A percentile compares a stretch with the other conserved stretches of the same genome.
Evolutionary conservation across 768 basidiomycete species (phyloP).

Genomic region (Suillus tomentosus): DNA sequence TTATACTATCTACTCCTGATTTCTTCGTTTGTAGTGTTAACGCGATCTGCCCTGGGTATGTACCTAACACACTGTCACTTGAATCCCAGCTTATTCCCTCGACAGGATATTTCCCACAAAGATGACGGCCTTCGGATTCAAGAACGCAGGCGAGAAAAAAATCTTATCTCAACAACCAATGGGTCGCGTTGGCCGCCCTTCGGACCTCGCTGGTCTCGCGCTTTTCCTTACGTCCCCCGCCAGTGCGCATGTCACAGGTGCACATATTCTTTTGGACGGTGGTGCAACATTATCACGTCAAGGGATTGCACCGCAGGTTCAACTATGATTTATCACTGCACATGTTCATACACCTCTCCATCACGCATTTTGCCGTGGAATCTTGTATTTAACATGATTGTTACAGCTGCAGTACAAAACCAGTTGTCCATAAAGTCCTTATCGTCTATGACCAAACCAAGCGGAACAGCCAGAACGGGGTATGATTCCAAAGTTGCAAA

Average conservation of each 20-base stretch:
- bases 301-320: conserved; percentile 27
- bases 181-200: conserved; percentile 67
- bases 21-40: conserved; percentile 59
- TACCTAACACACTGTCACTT: conserved; percentile 1
- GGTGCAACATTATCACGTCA: conserved; percentile 38
- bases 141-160: conserved; percentile 51
- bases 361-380: background rate
- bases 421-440: background rate
- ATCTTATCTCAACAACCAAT: conserved; percentile 60
- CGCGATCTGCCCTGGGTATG: conserved; percentile 79
- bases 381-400: background rate
- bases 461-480: background rate
- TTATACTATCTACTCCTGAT: conserved; percentile 2
- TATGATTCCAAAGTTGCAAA: conserved; percentile 3
- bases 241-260: conserved; percentile 72
- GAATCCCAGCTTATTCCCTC: background rate
- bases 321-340: conserved; percentile 19
- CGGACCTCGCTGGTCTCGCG: conserved; percentile 72
- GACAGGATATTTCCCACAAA: conserved; percentile 75
- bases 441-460: background rate
- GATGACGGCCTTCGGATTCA: conserved; percentile 79
- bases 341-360: background rate
- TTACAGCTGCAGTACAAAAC: background rate
- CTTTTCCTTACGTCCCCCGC: conserved; percentile 74
- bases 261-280: conserved; percentile 73